Evolutionary conservation across 805 yeast genomes (phyloP).

Genomic region (Yamadazyma scolyti): DNA sequence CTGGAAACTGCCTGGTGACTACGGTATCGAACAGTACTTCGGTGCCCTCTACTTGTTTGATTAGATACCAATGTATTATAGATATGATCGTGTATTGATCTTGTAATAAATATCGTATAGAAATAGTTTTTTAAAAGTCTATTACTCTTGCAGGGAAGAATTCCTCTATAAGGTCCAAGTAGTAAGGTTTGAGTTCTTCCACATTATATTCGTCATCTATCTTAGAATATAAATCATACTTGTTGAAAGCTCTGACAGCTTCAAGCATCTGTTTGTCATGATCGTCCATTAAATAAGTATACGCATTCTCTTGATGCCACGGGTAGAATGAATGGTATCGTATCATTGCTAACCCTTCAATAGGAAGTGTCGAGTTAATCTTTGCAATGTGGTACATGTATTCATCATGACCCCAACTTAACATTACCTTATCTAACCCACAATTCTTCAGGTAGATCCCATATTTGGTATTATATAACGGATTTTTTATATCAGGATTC

Average conservation of each 20-base stretch:
- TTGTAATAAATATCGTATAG: too few species aligned
- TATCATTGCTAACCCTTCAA: conserved; percentile 69
- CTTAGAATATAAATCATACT: conserved; percentile 67
- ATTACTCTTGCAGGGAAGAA: conserved; percentile 55
- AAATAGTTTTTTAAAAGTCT: conserved; percentile 53
- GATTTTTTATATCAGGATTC: conserved; percentile 61
- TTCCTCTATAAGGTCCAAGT: conserved; percentile 61
- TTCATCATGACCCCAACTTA: conserved; percentile 80
- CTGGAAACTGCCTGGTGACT: conserved; percentile 85
- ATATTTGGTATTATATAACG: conserved; percentile 60
- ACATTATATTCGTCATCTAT: conserved; percentile 46
- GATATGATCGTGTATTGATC: neutral
- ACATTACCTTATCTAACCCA: conserved; percentile 66
- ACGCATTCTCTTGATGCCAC: conserved; percentile 71
- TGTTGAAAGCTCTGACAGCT: conserved; percentile 65
- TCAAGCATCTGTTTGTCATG: conserved; percentile 57
- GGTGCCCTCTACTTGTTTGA: conserved; percentile 53
- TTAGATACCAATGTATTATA: conserved; percentile 1
- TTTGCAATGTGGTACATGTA: conserved; percentile 73
- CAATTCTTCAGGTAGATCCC: conserved; percentile 64
- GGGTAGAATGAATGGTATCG: conserved; percentile 75
- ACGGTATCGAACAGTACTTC: conserved; percentile 83
- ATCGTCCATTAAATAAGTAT: conserved; percentile 59
- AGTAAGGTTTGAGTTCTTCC: conserved; percentile 53
- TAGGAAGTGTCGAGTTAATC: conserved; percentile 58